These are phyloP conservation scores for Stachybotrys elegans DNA, from an alignment of 2,329 filamentous ascomycete genomes.

Conservation along the genomic window DNA sequence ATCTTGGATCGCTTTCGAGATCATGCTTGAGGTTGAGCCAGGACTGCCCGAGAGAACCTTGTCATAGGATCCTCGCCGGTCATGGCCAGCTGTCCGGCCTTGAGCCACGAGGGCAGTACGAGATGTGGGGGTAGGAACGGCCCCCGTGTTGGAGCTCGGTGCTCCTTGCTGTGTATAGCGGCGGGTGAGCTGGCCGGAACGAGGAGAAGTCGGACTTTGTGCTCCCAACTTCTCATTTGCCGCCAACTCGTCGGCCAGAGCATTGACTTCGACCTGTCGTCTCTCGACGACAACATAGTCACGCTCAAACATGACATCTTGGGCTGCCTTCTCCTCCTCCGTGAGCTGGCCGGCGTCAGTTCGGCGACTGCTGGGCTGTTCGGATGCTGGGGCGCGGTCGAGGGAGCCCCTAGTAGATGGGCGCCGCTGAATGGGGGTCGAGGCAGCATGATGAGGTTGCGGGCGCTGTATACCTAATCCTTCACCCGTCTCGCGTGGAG, in stretches of 20 bases:
- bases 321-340: constrained; percentile 68
- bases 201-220: constrained; percentile 44
- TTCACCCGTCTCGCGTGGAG: constrained; percentile 41
- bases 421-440: constrained; percentile 40
- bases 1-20: constrained; percentile 92
- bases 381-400: constrained; percentile 18
- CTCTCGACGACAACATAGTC: constrained; percentile 97
- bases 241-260: constrained; percentile 90
- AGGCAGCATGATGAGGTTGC: constrained; percentile 39
- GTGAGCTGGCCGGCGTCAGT: constrained; percentile 35
- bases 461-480: constrained; percentile 49
- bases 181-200: constrained; percentile 62
- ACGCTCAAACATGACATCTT: constrained; percentile 84
- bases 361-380: too few species aligned
- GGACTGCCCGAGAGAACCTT: constrained; percentile 64
- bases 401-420: constrained; percentile 16
- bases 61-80: constrained; percentile 77
- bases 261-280: constrained; percentile 91
- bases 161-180: constrained; percentile 74
- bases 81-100: constrained; percentile 60
- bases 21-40: constrained; percentile 76
- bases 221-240: constrained; percentile 63
- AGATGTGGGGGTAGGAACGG: constrained; percentile 61
- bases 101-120: constrained; percentile 70
- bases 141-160: constrained; percentile 64